Evolutionary conservation across 2,329 filamentous ascomycete species (phyloP), one percentile per base, ranked within the genome.

Genomic region (Alternaria sp.): DNA sequence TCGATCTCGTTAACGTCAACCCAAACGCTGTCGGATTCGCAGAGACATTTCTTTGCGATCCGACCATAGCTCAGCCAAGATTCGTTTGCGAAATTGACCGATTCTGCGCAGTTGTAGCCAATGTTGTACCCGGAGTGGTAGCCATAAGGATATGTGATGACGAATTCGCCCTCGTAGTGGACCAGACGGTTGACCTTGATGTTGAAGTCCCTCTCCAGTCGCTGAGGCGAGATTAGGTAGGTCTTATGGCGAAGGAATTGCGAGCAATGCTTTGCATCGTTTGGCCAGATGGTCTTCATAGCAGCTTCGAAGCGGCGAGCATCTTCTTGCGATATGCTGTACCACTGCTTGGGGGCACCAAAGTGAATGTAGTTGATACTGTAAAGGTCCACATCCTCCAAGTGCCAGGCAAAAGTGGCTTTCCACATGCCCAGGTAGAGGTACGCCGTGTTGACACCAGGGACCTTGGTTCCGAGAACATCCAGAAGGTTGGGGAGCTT

Each of bases 351-450:
- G 0, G 96, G 96, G 2, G 96, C 96, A 58, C 96, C 96, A 79
- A 99, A 99, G 77, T 99, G 96, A 63, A 99, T 93, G 79, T 97
- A 99, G 83, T 99, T 99, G 86, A 99, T 99, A 79, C 94, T 98
- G 88, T 99, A 99, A 5, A 99, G 87, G 82, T 99, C 96, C 45
- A 99, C 95, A 78, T 99, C 96, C 79, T 99, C 96, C 57, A 99
- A 83, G 86, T 99, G 96, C 96, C 96, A 99, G 9, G 96, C 96
- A 79, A 99, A 99, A 0, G 96, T 98, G 12, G 96, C 95, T 81
- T 98, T 98, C 96, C 96, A 99, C 96, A 99, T 99, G 46, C 96
- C 96, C 63, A 99, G 86, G 77, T 99, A 99, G 2, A 99, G 87
- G 76, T 99, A 99, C 2, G 96, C 95, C 2, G 95, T 99, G 76